Evolutionary conservation across 2,329 filamentous ascomycete genomes (phyloP), one percentile per base, ranked within the genome.

Genomic region (Colletotrichum sp.): DNA sequence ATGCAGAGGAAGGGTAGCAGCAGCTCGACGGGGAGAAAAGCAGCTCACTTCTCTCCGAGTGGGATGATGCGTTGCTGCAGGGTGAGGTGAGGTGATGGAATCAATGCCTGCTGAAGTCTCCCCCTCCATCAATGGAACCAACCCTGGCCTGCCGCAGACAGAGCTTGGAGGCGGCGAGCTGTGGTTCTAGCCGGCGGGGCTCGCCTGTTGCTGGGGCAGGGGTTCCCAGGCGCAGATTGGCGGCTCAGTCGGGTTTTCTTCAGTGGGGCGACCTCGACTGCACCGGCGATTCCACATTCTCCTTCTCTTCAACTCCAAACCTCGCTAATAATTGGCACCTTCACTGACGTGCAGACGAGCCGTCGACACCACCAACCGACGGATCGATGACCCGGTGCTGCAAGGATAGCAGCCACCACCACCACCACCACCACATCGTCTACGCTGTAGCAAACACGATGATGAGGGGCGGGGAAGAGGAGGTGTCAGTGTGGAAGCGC

Each of bases 11-110:
- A 55, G 24, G 55, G 24, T 66, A 65, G 28, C 30, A 24, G 36
- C 13, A 63, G 60, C 21, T 8, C 9, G 8, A 36, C 26, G 26
- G 32, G 65, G 28, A n/a, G 64, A 16, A 57, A 34, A 72, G 55
- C 43, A 65, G 34, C 36, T 75, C 65, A 64, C 63, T 48, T 63
- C 48, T 48, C n/a, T 48, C 24, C 34, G 63, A 64, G 63, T 74
- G 43, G 64, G 70, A 69, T 21, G 70, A 74, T 73, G 71, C 15
- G 28, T 34, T 57, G 66, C 38, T 63, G 69, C 63, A 68, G 69
- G 43, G 69, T 75, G 63, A 75, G 72, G 72, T 75, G 68, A 75
- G 72, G 72, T 75, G 68, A 75, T 66, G 21, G 63, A 16, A 21
- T 52, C 18, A 66, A 66, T 65, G 64, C 64, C 13, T 21, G 38